Evolutionary conservation across 768 basidiomycete species (phyloP), one percentile per base, ranked within the genome.

Genomic region (Boletus vermiculosoides): DNA sequence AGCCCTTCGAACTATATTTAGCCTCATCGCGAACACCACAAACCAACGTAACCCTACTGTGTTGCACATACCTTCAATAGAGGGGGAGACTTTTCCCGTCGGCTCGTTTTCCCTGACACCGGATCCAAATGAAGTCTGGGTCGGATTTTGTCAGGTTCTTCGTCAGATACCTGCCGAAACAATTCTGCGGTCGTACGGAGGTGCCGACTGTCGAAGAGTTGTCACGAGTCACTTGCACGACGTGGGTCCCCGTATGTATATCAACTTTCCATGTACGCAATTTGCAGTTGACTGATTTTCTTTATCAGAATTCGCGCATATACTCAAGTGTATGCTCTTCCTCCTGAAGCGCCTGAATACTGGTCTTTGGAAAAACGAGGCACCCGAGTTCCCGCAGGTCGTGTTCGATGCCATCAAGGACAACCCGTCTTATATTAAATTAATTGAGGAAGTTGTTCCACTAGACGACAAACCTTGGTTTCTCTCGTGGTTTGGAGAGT

Each of bases 321-420:
- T 88, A 56, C 74, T 88, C 41, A 78, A 74, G 61, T 85, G 79
- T 55, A 83, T 90, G 58, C 71, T 81, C 11, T 71, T 84, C 45
- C 76, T 92, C 31, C 70, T 90, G 34, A 80, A 83, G 58, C 81
- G 86, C 23, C 66, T 87, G 50, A 78, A 78, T 0, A 62, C 71
- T 3, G 66, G 76, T 12, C 68, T 93, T 15, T 98, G 96, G 95
- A 68, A 76, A 20, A 82, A 79, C 30, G 86, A 90, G 61, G 80
- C 81, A 1, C 76, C 83, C 5, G 86, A 91, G 63, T 90, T 86
- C 65, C 87, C 93, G 3, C 82, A 86, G 61, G 79, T 88, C 36
- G 80, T 93, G 8, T 87, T 96, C 63, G 92, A 91, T 65, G 81
- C 87, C 15, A 81, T 98, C 66, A 90, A 89, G 68, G 86, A 92